Evolutionary conservation across 108 stramenopile genomes (phyloP).

Genomic region (Parietichytrium sp.): DNA sequence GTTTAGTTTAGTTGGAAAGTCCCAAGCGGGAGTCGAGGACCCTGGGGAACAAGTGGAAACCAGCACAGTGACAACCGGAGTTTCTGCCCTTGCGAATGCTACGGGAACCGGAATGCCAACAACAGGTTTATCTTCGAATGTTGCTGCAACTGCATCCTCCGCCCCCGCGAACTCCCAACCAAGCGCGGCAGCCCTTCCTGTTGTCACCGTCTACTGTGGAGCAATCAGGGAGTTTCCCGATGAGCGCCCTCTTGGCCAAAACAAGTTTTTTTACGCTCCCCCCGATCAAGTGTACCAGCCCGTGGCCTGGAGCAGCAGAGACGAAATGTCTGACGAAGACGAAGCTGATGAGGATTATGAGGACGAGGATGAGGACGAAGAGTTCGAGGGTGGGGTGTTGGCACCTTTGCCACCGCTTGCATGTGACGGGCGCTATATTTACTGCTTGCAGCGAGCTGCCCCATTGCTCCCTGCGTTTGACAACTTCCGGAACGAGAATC

Average conservation of each 20-base stretch:
- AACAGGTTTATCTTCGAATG: neutral
- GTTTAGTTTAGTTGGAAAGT: too few relatives aligned
- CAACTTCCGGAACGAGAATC: too few relatives aligned
- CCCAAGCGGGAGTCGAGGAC: too few relatives aligned
- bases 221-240: neutral
- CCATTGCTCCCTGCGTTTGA: neutral
- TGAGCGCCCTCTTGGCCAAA: neutral
- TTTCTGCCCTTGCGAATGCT: too few relatives aligned
- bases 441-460: neutral
- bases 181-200: neutral
- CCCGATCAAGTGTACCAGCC: neutral
- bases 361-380: slow-evolving; percentile 10
- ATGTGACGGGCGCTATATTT: neutral
- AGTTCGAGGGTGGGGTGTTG: neutral
- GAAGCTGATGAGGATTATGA: neutral
- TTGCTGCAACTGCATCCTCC: neutral
- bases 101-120: too few relatives aligned
- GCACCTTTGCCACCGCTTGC: neutral
- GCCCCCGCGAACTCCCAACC: neutral
- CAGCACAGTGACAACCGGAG: too few relatives aligned
- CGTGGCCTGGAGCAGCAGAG: slow-evolving; percentile 23
- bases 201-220: neutral
- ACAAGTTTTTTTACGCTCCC: neutral
- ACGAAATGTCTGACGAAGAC: neutral
- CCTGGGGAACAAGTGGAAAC: too few relatives aligned